Evolutionary conservation across 768 basidiomycete genomes (phyloP).

Genomic region (Macrocybe gigantea): DNA sequence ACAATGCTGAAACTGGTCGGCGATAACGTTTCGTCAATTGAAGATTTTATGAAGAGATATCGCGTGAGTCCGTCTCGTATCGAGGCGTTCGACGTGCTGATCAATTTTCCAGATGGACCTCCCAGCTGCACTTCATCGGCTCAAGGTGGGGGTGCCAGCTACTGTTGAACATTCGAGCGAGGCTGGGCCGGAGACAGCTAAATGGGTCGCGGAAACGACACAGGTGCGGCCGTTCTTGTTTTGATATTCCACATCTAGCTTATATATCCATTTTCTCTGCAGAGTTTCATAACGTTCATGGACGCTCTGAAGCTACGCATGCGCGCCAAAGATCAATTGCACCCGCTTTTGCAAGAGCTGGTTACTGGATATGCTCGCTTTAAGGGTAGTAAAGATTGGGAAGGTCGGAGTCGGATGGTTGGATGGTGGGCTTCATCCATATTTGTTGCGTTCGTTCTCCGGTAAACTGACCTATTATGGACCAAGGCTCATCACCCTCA

Average conservation of each 20-base stretch:
- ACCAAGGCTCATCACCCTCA: slow-evolving; percentile 87
- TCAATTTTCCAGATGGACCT: slow-evolving; percentile 70
- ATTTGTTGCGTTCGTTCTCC: background rate
- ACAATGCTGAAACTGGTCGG: slow-evolving; percentile 94
- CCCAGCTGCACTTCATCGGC: slow-evolving; percentile 85
- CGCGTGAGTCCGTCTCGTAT: slow-evolving; percentile 41
- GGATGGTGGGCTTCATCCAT: slow-evolving; percentile 63
- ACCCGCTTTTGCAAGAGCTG: slow-evolving; percentile 92
- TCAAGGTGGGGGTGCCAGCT: slow-evolving; percentile 90
- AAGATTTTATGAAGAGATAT: slow-evolving; percentile 89
- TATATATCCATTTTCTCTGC: slow-evolving; percentile 1
- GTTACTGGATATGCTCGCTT: slow-evolving; percentile 92
- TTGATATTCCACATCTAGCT: background rate
- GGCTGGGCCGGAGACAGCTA: slow-evolving; percentile 87
- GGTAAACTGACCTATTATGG: background rate
- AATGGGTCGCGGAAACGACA: slow-evolving; percentile 97
- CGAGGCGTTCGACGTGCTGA: background rate
- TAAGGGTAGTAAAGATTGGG: slow-evolving; percentile 94
- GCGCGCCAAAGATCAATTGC: slow-evolving; percentile 95
- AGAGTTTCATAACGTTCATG: slow-evolving; percentile 99
- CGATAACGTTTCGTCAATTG: slow-evolving; percentile 79
- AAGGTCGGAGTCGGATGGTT: slow-evolving; percentile 90
- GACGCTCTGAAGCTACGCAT: slow-evolving; percentile 90
- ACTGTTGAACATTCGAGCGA: slow-evolving; percentile 95
- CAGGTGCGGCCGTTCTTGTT: slow-evolving; percentile 61